Evolutionary conservation across 352 stramenopile species (phyloP), one percentile per base, ranked within the genome.

Genomic region (Globisporangium paddicum): DNA sequence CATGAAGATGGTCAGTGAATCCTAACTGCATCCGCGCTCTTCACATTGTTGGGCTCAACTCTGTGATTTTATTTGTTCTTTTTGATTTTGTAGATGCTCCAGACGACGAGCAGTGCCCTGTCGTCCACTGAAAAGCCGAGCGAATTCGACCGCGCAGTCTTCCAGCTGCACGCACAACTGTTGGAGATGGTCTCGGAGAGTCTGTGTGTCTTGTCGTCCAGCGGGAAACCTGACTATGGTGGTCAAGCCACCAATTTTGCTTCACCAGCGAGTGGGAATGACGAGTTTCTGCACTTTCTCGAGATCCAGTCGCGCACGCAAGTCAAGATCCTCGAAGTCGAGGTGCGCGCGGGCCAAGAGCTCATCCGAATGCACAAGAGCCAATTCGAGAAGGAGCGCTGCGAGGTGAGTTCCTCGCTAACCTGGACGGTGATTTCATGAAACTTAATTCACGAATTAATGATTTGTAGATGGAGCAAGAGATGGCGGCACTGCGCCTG

Each of bases 311-410:
- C 67, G 5, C 72, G 67, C 18, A 77, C 67, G 1, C 72, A 82
- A 58, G 62, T 78, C 16, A 80, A 73, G 58, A 75, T 89, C 32
- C 68, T 89, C 3, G 71, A 89, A 51, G 73, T 80, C 18, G 79
- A 89, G 57, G 55, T 89, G 3, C 72, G 74, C 8, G 79, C 79
- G 3, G 76, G 79, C 0, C 72, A 87, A 54, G 79, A 89, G 14
- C 65, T 89, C 14, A 62, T 86, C 11, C 74, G 79, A 0, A 46
- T 89, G 8, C 76, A 86, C 44, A 84, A 82, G 45, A 55, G 63
- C 0, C 77, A 89, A 19, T 68, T 80, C 21, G 65, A 82, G 28
- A 79, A 77, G 60, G 79, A 89, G 21, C 51, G 73, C 2, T 25
- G 46, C 1, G 67, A 79, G 64, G 76, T 86, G 3, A 32, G 28